A percentile compares a stretch with the other conserved stretches of the same genome.
Evolutionary conservation across 2,329 filamentous ascomycete species (phyloP).

Genomic region (Sarocladium brachiariae): DNA sequence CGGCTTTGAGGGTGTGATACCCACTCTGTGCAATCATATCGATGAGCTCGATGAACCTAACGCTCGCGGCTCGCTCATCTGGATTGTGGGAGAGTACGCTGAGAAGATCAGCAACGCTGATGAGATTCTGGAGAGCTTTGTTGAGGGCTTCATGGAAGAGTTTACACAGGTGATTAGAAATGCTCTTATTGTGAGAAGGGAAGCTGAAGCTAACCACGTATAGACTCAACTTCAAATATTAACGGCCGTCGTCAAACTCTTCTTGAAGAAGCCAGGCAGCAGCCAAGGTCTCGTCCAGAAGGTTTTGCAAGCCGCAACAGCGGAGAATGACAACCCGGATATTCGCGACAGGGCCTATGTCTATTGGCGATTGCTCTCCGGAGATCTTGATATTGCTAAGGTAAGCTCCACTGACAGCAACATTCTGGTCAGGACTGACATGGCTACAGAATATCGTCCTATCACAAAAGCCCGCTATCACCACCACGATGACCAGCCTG

Average conservation of each 20-base stretch:
- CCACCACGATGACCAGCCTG: conserved; percentile 86
- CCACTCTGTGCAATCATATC: conserved; percentile 90
- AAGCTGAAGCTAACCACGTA: not conserved
- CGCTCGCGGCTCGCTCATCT: conserved; percentile 85
- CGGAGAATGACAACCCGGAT: conserved; percentile 95
- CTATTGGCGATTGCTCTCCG: conserved; percentile 94
- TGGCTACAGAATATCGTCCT: conserved; percentile 67
- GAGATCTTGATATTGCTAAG: conserved; percentile 85
- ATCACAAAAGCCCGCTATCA: conserved; percentile 89
- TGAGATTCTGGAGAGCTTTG: conserved; percentile 84
- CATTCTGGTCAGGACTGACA: conserved; percentile 1
- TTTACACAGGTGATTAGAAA: conserved; percentile 69
- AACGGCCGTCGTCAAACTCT: conserved; percentile 94
- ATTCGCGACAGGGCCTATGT: conserved; percentile 95
- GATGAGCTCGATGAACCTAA: conserved; percentile 94
- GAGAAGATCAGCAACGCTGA: conserved; percentile 99
- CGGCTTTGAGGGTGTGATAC: conserved; percentile 96
- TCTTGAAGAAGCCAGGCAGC: conserved; percentile 91
- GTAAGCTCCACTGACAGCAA: conserved; percentile 32
- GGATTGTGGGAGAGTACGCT: conserved; percentile 98
- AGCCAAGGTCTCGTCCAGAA: conserved; percentile 90
- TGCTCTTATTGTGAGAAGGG: not conserved
- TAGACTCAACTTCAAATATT: conserved; percentile 97
- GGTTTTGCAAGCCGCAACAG: conserved; percentile 85
- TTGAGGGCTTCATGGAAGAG: conserved; percentile 91